Evolutionary conservation across 2,329 filamentous ascomycete genomes (phyloP), one percentile per base, ranked within the genome.

Genomic region (Exutisphaerella laricina): DNA sequence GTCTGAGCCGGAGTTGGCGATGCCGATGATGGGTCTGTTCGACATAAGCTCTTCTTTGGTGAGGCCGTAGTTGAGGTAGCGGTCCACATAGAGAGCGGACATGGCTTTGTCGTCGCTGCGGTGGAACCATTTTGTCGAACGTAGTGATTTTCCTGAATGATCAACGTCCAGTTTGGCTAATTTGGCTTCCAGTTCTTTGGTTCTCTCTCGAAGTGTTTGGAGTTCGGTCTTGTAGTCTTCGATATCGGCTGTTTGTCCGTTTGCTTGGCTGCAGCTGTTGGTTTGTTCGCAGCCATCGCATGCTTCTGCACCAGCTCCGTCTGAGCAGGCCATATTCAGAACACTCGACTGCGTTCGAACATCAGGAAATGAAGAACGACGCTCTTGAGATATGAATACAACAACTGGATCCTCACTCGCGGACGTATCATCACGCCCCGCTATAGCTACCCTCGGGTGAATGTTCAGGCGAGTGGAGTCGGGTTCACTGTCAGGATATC

Each of bases 221-320:
- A 59, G 51, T 31, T 61, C 56, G 25, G 49, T 51, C 32, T 57
- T 55, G 49, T 59, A 59, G 45, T 61, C 57, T 45, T 61, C 58
- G 12, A 61, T 61, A 41, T 61, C 58, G 8, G 43, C 39, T 3
- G 47, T 21, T 13, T 52, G 31, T 42, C 38, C 22, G 21, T 41
- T 46, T 22, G 18, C 22, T 6, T 26, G 23, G 20, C 41, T 32
- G 39, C 51, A 54, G 25, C 23, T 32, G 13, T 32, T 23, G 3
- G 43, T 21, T 29, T 48, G 13, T n/a, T 43, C 35, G 41, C 53
- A 55, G 31, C 25, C 35, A 16, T 48, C 48, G 52, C 52, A 55
- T 33, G 46, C 41, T 40, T 45, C 37, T 16, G 42, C 21, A 26
- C 18, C 29, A 7, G 41, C 21, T 22, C 14, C n/a, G 20, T 23